These are phyloP conservation scores for Russula sp. DNA, from an alignment of 768 basidiomycete species.

Conservation along the genomic window DNA sequence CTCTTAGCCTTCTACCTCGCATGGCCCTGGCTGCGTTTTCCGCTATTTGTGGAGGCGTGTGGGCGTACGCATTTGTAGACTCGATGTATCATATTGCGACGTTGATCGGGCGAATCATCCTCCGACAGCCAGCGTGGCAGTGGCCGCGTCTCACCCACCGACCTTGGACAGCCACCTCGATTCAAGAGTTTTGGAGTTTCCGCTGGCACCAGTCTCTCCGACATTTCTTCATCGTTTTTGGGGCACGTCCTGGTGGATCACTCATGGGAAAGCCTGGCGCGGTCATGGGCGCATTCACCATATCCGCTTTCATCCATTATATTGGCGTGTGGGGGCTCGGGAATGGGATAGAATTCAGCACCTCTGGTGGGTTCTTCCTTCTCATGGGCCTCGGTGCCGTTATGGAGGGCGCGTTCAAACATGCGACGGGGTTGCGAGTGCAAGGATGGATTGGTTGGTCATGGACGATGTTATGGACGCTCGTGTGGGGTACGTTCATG, in stretches of 20 bases:
- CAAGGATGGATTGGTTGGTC: slow-evolving; percentile 43
- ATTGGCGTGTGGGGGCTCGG: slow-evolving; percentile 54
- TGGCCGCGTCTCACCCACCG: slow-evolving; percentile 34
- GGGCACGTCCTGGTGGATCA: slow-evolving; percentile 30
- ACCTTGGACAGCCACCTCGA: slow-evolving; percentile 35
- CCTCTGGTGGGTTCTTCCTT: slow-evolving; percentile 48
- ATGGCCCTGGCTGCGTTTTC: neutral
- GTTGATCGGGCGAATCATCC: slow-evolving; percentile 27
- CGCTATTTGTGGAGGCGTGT: slow-evolving; percentile 4
- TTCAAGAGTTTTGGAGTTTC: slow-evolving; percentile 35
- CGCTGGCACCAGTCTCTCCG: slow-evolving; percentile 38
- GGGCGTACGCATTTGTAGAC: slow-evolving; percentile 18
- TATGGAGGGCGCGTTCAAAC: slow-evolving; percentile 44
- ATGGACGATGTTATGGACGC: slow-evolving; percentile 47
- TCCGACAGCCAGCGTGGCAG: slow-evolving; percentile 29
- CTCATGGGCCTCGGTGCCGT: slow-evolving; percentile 49
- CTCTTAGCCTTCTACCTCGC: neutral
- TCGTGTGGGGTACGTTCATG: slow-evolving; percentile 35
- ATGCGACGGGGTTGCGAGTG: slow-evolving; percentile 40
- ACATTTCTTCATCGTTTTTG: slow-evolving; percentile 30
- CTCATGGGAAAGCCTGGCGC: slow-evolving; percentile 44
- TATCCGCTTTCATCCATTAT: slow-evolving; percentile 58
- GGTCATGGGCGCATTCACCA: slow-evolving; percentile 51
- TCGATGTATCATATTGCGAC: slow-evolving; percentile 27
- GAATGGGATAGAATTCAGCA: slow-evolving; percentile 41